Evolutionary conservation across 257 asterid genomes (phyloP).

Genomic region (Petunia secreta): DNA sequence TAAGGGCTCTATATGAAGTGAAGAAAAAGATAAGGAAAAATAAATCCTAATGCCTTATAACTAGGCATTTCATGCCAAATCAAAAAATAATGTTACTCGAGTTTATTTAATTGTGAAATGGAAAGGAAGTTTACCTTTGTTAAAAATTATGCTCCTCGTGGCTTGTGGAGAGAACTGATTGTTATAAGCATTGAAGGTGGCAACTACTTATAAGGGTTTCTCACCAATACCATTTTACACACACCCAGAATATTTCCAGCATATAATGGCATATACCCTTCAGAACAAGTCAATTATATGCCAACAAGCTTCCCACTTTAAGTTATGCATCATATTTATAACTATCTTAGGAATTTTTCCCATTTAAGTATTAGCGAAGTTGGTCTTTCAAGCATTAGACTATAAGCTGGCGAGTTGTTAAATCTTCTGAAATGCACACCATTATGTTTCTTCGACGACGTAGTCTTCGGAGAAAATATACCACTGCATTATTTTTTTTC

Average conservation of each 20-base stretch:
- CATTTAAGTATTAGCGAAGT: not conserved
- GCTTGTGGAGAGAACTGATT: not conserved
- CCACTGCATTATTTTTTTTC: no score
- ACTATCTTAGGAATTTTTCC: not conserved
- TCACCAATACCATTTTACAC: not conserved
- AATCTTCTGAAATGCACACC: not conserved
- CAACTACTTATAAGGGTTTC: not conserved
- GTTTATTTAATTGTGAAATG: not conserved
- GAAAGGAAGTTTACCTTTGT: not conserved
- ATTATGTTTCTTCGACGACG: not conserved
- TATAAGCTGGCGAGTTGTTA: not conserved
- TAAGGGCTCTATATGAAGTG: no score
- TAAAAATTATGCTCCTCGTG: not conserved
- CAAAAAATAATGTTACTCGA: not conserved
- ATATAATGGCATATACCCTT: constrained; percentile 21
- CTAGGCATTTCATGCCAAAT: not conserved
- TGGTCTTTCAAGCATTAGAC: not conserved
- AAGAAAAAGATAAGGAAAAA: no score
- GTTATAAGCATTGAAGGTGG: not conserved
- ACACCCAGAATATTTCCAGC: not conserved
- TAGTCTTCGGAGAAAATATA: not conserved
- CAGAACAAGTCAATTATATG: not conserved
- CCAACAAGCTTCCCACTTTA: not conserved
- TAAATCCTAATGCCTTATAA: not conserved
- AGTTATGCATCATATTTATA: constrained; percentile 10